Evolutionary conservation across 176 grass and related monocot genomes (phyloP).

Genomic region (Musa troglodytarum): DNA sequence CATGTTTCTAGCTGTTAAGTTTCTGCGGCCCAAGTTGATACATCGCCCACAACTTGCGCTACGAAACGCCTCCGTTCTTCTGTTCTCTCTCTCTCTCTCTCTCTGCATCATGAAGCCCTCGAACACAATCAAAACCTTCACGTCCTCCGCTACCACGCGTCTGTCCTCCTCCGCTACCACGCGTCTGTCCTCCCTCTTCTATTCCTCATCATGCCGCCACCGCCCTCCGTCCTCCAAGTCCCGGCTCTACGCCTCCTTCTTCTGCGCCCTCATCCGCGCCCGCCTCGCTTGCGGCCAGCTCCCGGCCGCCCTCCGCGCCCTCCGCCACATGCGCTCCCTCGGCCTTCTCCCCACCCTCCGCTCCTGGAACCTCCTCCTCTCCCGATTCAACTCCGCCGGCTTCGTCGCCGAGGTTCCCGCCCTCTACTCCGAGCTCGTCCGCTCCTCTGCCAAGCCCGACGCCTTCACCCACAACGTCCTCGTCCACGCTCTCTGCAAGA

Average conservation of each 20-base stretch:
- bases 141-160: neutral
- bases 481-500: slow-evolving; percentile 42
- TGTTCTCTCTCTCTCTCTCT: neutral
- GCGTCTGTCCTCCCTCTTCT: neutral
- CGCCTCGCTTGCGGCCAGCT: slow-evolving; percentile 28
- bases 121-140: neutral
- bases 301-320: slow-evolving; percentile 13
- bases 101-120: slow-evolving; percentile 10
- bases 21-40: too few relatives aligned
- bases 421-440: slow-evolving; percentile 27
- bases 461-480: slow-evolving; percentile 41
- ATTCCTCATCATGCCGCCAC: neutral
- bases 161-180: neutral
- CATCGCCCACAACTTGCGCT: too few relatives aligned
- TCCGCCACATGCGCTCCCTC: slow-evolving; percentile 27
- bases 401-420: slow-evolving; percentile 33
- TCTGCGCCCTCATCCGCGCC: slow-evolving; percentile 26
- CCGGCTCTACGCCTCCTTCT: slow-evolving; percentile 29
- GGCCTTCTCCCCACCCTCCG: slow-evolving; percentile 19
- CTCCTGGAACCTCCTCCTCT: slow-evolving; percentile 36
- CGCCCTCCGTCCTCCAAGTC: slow-evolving; percentile 20
- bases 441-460: slow-evolving; percentile 17
- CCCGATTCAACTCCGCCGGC: slow-evolving; percentile 30
- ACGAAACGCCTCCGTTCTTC: too few relatives aligned
- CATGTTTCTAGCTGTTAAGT: too few relatives aligned